Base-by-base conservation (phyloP, 371 early-diverging fungal genomes). In the Mortierella sp. region DNA sequence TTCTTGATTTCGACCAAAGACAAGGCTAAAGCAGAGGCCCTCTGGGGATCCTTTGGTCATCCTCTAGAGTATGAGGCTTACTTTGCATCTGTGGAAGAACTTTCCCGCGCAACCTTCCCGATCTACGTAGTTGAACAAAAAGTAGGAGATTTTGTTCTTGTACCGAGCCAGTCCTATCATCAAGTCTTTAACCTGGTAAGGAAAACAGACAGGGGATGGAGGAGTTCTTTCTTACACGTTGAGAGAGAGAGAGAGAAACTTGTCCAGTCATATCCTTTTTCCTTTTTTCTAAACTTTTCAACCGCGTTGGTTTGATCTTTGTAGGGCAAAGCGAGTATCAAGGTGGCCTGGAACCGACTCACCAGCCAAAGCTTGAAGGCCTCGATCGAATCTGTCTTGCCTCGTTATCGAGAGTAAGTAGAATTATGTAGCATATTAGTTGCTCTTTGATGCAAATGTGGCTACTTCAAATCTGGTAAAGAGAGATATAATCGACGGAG, bases 91-190 rank as follows among this genome's bases (percentile, higher is more conserved):
- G 56, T 77, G 29, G 70, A 77, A 12, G 70, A 74, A 44, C 26
- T 84, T 25, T 43, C 45, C 37, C 9, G 47, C 25, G 82, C 82
- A 0, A 57, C 55, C 0, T 84, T 84, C 26, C 74, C 80, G 1
- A 68, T 84, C n/a, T 80, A 69, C 19, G 70, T 72, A 9, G 67
- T 79, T 16, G 68, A 83, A 44, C 83, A 83, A 61, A 67, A 57
- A 57, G 50, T 81, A 18, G 83, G 83, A 6, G 83, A 83, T 43
- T 72, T 81, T 63, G 73, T 83, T 7, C 63, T 83, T 64, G 81
- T 83, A 9, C 83, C 83, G 3, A 72, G 75, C 16, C 57, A 63
- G 7, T 48, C 73, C 37, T 70, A 67, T 47, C 83, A 83, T 48
- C 81, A 83, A 60, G 83, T 83, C 18, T 47, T 83, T 26, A 77